Percentiles rank a stretch among this genome's conserved stretches.
Conservation (phyloP, 2,329 filamentous ascomycete species). For the Exophiala oligosperma region DNA sequence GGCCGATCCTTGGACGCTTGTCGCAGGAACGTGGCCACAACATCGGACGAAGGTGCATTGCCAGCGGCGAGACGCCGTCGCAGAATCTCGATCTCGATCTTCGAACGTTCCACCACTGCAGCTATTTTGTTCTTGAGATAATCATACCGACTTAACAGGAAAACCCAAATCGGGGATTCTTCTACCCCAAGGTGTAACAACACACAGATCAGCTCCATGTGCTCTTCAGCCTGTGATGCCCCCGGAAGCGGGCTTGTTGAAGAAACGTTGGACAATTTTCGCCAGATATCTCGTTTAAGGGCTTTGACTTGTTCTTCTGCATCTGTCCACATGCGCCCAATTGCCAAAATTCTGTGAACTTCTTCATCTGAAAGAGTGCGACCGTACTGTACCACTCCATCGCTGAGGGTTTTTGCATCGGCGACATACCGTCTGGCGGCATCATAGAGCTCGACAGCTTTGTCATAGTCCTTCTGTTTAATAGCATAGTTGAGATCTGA, state of each 20-base stretch:
- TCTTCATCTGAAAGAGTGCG: slow-evolving; percentile 71
- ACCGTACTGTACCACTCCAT: slow-evolving; percentile 51
- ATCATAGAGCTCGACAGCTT: slow-evolving; percentile 80
- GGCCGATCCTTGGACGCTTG: slow-evolving; percentile 69
- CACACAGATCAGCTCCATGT: slow-evolving; percentile 87
- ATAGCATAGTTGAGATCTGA: slow-evolving; percentile 78
- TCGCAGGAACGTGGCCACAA: slow-evolving; percentile 73
- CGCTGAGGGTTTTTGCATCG: slow-evolving; percentile 70
- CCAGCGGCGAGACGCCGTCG: slow-evolving; percentile 74
- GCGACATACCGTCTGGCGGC: slow-evolving; percentile 80
- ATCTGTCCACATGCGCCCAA: slow-evolving; percentile 92
- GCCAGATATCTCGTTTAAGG: slow-evolving; percentile 91
- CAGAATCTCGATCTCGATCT: slow-evolving; percentile 88
- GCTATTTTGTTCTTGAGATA: slow-evolving; percentile 84
- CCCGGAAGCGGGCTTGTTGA: slow-evolving; percentile 53
- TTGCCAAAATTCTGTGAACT: slow-evolving; percentile 81
- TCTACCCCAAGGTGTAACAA: slow-evolving; percentile 92
- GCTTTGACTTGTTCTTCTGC: slow-evolving; percentile 81
- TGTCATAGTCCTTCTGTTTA: slow-evolving; percentile 86
- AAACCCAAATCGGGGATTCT: slow-evolving; percentile 95
- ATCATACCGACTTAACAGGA: slow-evolving; percentile 87
- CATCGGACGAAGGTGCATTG: slow-evolving; percentile 68
- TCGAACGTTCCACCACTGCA: slow-evolving; percentile 77
- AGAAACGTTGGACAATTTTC: slow-evolving; percentile 70
- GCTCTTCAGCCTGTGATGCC: slow-evolving; percentile 67